Evolutionary conservation across 2,329 filamentous ascomycete species (phyloP).

Genomic region (Penicillium janthinellum): DNA sequence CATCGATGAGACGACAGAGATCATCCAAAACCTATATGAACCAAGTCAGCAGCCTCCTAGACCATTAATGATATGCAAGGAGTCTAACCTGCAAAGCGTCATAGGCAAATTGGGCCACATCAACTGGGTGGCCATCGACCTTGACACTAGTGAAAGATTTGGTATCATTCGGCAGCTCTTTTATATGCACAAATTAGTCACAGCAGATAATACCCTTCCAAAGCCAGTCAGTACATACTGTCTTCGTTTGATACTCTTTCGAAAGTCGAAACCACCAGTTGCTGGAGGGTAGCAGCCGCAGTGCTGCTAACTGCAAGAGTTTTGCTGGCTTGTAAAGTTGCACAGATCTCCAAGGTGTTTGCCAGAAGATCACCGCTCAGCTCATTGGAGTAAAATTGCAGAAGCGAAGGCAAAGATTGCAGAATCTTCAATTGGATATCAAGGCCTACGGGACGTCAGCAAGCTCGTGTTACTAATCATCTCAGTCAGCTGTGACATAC

Average conservation of each 20-base stretch:
- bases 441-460: slow-evolving; percentile 53
- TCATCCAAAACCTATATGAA: slow-evolving; percentile 74
- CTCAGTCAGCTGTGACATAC: slow-evolving; percentile 50
- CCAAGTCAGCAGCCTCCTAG: not conserved
- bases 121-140: slow-evolving; percentile 63
- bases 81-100: slow-evolving; percentile 65
- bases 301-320: slow-evolving; percentile 94
- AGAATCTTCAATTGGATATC: slow-evolving; percentile 96
- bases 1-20: slow-evolving; percentile 82
- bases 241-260: slow-evolving; percentile 87
- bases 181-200: not conserved
- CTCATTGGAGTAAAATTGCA: slow-evolving; percentile 86
- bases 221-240: slow-evolving; percentile 52
- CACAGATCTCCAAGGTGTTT: slow-evolving; percentile 84
- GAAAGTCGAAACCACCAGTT: slow-evolving; percentile 88
- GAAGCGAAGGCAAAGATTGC: slow-evolving; percentile 82
- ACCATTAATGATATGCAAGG: not conserved
- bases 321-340: slow-evolving; percentile 86
- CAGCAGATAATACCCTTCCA: not conserved
- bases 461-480: not conserved
- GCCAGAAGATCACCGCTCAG: slow-evolving; percentile 80
- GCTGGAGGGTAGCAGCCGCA: slow-evolving; percentile 92
- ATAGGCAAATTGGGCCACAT: slow-evolving; percentile 73
- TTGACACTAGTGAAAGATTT: slow-evolving; percentile 68
- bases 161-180: slow-evolving; percentile 45